Conservation (phyloP, 176 grass and related monocot species). For the Aegilops longissima region DNA sequence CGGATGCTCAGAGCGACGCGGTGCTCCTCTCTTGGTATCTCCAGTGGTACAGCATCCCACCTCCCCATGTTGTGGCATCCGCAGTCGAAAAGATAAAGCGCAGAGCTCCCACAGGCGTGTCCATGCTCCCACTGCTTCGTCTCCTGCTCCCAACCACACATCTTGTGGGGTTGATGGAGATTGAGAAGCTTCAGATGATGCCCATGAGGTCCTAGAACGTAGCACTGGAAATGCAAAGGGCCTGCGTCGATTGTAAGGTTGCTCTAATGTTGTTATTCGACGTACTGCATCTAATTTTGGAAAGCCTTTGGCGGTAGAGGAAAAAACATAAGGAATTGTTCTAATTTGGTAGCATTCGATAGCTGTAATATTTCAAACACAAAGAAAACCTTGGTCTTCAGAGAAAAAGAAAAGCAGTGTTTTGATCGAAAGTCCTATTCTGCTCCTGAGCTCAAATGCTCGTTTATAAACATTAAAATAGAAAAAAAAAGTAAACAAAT, state of each 20-base stretch:
- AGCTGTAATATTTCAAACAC: no score
- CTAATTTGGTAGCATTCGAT: background rate
- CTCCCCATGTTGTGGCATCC: slow-evolving; percentile 56
- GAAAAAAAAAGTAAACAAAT: no score
- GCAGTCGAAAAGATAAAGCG: slow-evolving; percentile 49
- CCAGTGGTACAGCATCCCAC: slow-evolving; percentile 82
- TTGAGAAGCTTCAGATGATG: slow-evolving; percentile 60
- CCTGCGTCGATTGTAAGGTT: background rate
- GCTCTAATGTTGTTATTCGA: background rate
- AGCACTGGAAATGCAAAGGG: background rate
- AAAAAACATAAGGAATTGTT: background rate
- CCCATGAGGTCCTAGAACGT: slow-evolving; percentile 8
- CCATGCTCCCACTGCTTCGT: slow-evolving; percentile 69
- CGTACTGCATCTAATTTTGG: background rate
- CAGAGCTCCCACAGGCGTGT: slow-evolving; percentile 16
- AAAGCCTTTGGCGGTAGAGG: background rate
- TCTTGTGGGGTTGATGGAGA: slow-evolving; percentile 61
- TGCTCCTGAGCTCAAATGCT: no score
- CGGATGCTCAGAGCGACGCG: slow-evolving; percentile 43
- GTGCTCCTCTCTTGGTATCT: slow-evolving; percentile 87
- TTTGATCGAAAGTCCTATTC: no score
- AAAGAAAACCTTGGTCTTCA: background rate
- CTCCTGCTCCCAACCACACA: slow-evolving; percentile 67
- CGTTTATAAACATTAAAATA: no score
- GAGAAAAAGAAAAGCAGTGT: no score